A percentile compares a stretch with the other conserved stretches of the same genome.
phyloP scores from a whole-genome alignment of 106 monocot genomes.

The Iris macrosiphon region DNA sequence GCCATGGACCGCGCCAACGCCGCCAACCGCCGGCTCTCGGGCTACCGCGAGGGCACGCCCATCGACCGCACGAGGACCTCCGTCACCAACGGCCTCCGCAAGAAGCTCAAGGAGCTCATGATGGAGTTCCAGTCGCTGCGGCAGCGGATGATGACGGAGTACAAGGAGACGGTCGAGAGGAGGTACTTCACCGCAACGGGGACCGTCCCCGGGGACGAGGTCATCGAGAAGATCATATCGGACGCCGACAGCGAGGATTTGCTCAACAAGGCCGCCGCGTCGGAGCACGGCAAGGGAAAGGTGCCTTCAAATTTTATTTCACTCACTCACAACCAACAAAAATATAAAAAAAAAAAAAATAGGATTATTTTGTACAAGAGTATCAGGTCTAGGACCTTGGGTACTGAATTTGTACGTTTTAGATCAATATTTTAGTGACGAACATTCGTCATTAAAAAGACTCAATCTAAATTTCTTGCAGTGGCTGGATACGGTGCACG shows the following conservation, averaged over 20 bases:
- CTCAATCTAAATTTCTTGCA: neutral
- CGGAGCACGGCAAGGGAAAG: constrained; percentile 38
- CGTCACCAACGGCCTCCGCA: constrained; percentile 51
- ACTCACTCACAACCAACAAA: too few relatives aligned
- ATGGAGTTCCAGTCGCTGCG: constrained; percentile 54
- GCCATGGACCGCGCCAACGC: constrained; percentile 61
- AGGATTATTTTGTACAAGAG: too few relatives aligned
- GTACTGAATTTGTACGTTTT: too few relatives aligned
- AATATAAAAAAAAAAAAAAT: too few relatives aligned
- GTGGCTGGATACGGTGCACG: constrained; percentile 34
- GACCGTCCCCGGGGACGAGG: constrained; percentile 40
- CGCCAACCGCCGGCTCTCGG: constrained; percentile 37
- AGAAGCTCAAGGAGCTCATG: constrained; percentile 65
- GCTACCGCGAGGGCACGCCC: constrained; percentile 46
- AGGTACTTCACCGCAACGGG: constrained; percentile 64
- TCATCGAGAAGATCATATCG: constrained; percentile 51
- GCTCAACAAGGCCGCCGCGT: constrained; percentile 26
- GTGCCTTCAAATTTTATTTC: constrained; percentile 20
- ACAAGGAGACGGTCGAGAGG: constrained; percentile 61
- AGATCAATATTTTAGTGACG: too few relatives aligned
- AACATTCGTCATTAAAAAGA: too few relatives aligned
- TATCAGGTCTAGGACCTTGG: neutral
- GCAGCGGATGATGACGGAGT: constrained; percentile 50
- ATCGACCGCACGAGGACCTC: constrained; percentile 56
- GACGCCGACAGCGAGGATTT: constrained; percentile 50